Percentiles rank a stretch among this genome's conserved stretches.
These are phyloP conservation scores for Allomyces macrogynus DNA, from an alignment of 192 early-diverging fungal species.

Conservation along the genomic window DNA sequence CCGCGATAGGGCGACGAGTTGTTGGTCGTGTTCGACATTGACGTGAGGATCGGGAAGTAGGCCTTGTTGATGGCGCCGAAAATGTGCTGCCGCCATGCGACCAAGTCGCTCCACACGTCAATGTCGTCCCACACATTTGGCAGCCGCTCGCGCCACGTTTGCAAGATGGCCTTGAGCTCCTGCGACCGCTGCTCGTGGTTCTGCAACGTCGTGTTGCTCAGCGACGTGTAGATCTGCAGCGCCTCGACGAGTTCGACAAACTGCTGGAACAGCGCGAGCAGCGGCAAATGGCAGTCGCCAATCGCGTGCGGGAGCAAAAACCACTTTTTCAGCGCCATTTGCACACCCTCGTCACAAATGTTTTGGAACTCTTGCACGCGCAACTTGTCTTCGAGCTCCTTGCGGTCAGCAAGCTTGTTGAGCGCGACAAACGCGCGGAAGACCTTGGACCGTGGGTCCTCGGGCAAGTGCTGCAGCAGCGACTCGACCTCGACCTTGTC, in stretches of 20 bases:
- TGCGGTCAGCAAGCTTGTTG: conserved; percentile 35
- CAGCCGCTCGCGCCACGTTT: conserved; percentile 90
- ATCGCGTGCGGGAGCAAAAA: conserved; percentile 68
- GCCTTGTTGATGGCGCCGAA: conserved; percentile 92
- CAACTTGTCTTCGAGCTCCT: conserved; percentile 19
- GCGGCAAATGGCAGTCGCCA: conserved; percentile 61
- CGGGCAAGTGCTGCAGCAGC: conserved; percentile 36
- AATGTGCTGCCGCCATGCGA: conserved; percentile 94
- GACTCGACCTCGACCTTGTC: conserved; percentile 41
- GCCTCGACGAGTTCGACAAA: conserved; percentile 91
- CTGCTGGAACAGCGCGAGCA: conserved; percentile 88
- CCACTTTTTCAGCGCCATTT: conserved; percentile 71
- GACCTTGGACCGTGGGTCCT: conserved; percentile 55
- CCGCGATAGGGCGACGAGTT: conserved; percentile 81
- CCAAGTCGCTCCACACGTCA: conserved; percentile 90
- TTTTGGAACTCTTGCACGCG: conserved; percentile 48
- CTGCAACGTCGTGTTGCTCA: conserved; percentile 49
- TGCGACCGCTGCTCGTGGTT: conserved; percentile 72
- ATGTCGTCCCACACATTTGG: conserved; percentile 97
- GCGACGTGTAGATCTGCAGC: conserved; percentile 62
- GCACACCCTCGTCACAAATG: conserved; percentile 66
- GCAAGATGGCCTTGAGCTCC: conserved; percentile 72
- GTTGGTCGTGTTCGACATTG: conserved; percentile 20
- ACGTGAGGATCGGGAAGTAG: conserved; percentile 57
- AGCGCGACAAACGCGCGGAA: conserved; percentile 75